Conservation (phyloP, 805 yeast species). For the Metschnikowia corniflorae region DNA sequence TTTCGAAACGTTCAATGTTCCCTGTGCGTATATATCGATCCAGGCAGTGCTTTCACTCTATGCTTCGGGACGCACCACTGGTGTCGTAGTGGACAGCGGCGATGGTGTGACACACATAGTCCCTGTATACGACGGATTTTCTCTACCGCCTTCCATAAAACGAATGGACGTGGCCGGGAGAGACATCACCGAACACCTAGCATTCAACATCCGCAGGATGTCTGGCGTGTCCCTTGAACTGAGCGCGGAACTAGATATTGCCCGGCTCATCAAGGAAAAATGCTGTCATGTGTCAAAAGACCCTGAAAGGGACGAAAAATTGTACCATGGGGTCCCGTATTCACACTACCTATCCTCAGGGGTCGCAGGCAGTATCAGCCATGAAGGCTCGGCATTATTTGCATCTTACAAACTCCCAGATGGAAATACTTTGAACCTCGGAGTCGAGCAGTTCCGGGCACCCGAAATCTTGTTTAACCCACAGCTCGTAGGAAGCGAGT, state of each 20-base stretch:
- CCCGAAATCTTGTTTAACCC: slow-evolving; percentile 86
- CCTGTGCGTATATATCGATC: slow-evolving; percentile 68
- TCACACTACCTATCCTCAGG: slow-evolving; percentile 18
- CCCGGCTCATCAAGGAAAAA: slow-evolving; percentile 71
- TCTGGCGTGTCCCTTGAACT: slow-evolving; percentile 61
- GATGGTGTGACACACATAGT: slow-evolving; percentile 89
- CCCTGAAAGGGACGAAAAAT: slow-evolving; percentile 52
- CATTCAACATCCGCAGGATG: slow-evolving; percentile 59
- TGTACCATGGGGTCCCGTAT: slow-evolving; percentile 28
- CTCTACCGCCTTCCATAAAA: slow-evolving; percentile 66
- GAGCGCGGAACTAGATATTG: slow-evolving; percentile 80
- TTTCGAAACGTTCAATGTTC: slow-evolving; percentile 70
- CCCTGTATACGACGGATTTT: slow-evolving; percentile 87
- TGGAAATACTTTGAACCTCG: slow-evolving; percentile 65
- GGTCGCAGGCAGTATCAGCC: slow-evolving; percentile 16
- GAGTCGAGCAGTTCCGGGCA: slow-evolving; percentile 66
- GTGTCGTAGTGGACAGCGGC: slow-evolving; percentile 85
- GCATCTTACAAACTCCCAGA: slow-evolving; percentile 70
- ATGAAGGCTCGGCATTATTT: slow-evolving; percentile 21
- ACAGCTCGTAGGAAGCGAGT: slow-evolving; percentile 71
- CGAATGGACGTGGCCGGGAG: slow-evolving; percentile 83
- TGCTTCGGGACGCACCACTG: slow-evolving; percentile 88
- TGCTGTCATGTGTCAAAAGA: slow-evolving; percentile 63
- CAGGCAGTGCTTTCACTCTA: slow-evolving; percentile 82
- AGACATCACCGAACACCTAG: slow-evolving; percentile 76